Percentiles rank a stretch among this genome's conserved stretches.
These are phyloP conservation scores for Penicillium sp. DNA, from an alignment of 2,329 filamentous ascomycete species.

Conservation along the genomic window DNA sequence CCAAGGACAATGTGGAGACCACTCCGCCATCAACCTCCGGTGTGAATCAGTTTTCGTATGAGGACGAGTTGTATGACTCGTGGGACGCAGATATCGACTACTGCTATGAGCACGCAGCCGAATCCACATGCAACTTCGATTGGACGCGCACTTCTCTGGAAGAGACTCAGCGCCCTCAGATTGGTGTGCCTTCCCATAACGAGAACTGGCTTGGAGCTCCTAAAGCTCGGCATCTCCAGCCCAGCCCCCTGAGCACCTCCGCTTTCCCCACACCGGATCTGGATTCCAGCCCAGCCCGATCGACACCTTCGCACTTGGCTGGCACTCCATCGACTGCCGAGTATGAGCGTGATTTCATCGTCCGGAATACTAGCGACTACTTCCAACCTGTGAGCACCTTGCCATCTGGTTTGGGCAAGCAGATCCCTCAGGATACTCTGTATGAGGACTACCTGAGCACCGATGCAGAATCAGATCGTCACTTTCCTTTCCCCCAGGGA, in stretches of 20 bases:
- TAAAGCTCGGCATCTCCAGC: slow-evolving; percentile 15
- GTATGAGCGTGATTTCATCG: slow-evolving; percentile 28
- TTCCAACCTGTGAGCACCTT: slow-evolving; percentile 36
- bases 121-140: slow-evolving; percentile 62
- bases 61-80: slow-evolving; percentile 40
- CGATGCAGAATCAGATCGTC: slow-evolving; percentile 49
- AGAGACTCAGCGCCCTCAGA: slow-evolving; percentile 21
- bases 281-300: slow-evolving; percentile 34
- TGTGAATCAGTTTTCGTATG: slow-evolving; percentile 18
- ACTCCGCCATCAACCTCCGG: slow-evolving; percentile 14
- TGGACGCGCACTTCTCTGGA: slow-evolving; percentile 49
- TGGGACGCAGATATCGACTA: slow-evolving; percentile 66
- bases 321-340: slow-evolving; percentile 32
- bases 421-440: slow-evolving; percentile 33
- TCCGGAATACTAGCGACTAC: slow-evolving; percentile 26
- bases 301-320: slow-evolving; percentile 27
- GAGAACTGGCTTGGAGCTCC: slow-evolving; percentile 10
- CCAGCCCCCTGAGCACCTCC: slow-evolving; percentile 27
- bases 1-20: slow-evolving; percentile 15
- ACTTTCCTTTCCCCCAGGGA: slow-evolving; percentile 47
- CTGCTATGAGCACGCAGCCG: slow-evolving; percentile 61
- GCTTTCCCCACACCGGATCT: slow-evolving; percentile 33
- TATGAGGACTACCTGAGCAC: slow-evolving; percentile 45
- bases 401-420: slow-evolving; percentile 31
- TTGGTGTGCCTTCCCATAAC: slow-evolving; percentile 15